These are phyloP conservation scores for Ceratobasidium sp. DNA, from an alignment of 1,284 basidiomycete species.

Conservation along the genomic window DNA sequence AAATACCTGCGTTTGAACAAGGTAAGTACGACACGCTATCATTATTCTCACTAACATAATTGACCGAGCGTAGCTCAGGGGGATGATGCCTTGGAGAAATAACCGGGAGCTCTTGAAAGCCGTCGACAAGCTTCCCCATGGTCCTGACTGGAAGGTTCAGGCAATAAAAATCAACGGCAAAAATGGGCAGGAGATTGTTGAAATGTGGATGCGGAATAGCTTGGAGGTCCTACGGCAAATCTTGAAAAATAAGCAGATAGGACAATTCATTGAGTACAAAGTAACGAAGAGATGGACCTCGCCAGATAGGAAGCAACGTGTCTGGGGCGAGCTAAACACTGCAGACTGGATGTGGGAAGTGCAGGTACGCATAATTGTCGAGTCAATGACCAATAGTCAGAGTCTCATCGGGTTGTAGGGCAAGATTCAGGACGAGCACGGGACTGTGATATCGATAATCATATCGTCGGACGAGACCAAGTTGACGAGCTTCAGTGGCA, in stretches of 20 bases:
- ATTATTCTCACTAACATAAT: not conserved
- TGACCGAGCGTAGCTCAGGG: slow-evolving; percentile 1
- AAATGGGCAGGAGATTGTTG: slow-evolving; percentile 46
- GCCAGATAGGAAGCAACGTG: not conserved
- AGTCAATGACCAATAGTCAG: not conserved
- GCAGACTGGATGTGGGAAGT: slow-evolving; percentile 37
- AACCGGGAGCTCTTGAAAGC: slow-evolving; percentile 17
- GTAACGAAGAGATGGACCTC: not conserved
- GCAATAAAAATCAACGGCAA: slow-evolving; percentile 44
- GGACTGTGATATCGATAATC: slow-evolving; percentile 26
- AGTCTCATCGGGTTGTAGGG: not conserved
- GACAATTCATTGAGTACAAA: not conserved
- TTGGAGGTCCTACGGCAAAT: slow-evolving; percentile 53
- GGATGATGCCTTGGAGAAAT: not conserved
- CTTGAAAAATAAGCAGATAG: slow-evolving; percentile 35
- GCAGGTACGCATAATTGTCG: slow-evolving; percentile 33
- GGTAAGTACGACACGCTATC: not conserved
- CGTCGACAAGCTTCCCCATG: slow-evolving; percentile 24
- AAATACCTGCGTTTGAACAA: not conserved
- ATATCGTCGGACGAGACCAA: slow-evolving; percentile 43
- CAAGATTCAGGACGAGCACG: slow-evolving; percentile 6
- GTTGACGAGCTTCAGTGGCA: slow-evolving; percentile 38
- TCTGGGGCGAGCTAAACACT: slow-evolving; percentile 28
- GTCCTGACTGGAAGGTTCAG: slow-evolving; percentile 1
- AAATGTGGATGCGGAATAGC: slow-evolving; percentile 51